Evolutionary conservation across 1,139 yeast species (phyloP).

Genomic region (Hemisphaericaspora subhashii): DNA sequence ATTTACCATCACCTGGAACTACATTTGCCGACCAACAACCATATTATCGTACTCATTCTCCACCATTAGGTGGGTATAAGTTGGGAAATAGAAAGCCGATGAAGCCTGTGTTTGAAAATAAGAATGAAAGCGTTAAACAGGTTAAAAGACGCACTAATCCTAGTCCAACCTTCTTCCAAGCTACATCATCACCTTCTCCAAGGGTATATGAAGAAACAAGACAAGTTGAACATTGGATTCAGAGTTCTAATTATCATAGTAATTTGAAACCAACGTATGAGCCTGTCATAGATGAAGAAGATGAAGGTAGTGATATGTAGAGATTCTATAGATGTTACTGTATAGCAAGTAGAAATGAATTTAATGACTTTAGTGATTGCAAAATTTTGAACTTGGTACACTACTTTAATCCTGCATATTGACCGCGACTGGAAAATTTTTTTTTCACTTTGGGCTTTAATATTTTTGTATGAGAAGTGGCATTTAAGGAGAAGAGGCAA

Average conservation of each 20-base stretch:
- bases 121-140: neutral
- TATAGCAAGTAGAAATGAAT: no score
- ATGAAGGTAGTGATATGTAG: slow-evolving; percentile 17
- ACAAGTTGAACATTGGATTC: slow-evolving; percentile 16
- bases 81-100: slow-evolving; percentile 8
- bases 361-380: neutral
- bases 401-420: slow-evolving; percentile 8
- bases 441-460: no score
- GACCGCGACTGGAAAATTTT: slow-evolving; percentile 9
- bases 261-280: slow-evolving; percentile 17
- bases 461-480: slow-evolving; percentile 1
- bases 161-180: slow-evolving; percentile 5
- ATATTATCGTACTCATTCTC: slow-evolving; percentile 30
- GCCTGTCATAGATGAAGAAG: slow-evolving; percentile 30
- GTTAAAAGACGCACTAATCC: neutral
- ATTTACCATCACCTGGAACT: neutral
- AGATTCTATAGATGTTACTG: neutral
- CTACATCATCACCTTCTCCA: slow-evolving; percentile 5
- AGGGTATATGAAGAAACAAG: slow-evolving; percentile 13
- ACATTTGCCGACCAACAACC: slow-evolving; percentile 1
- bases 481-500: no score
- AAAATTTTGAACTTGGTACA: neutral
- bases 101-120: neutral
- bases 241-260: slow-evolving; percentile 6
- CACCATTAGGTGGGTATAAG: slow-evolving; percentile 32